Evolutionary conservation across 2,329 filamentous ascomycete genomes (phyloP), one percentile per base, ranked within the genome.

Genomic region (Aspergillus flavus): DNA sequence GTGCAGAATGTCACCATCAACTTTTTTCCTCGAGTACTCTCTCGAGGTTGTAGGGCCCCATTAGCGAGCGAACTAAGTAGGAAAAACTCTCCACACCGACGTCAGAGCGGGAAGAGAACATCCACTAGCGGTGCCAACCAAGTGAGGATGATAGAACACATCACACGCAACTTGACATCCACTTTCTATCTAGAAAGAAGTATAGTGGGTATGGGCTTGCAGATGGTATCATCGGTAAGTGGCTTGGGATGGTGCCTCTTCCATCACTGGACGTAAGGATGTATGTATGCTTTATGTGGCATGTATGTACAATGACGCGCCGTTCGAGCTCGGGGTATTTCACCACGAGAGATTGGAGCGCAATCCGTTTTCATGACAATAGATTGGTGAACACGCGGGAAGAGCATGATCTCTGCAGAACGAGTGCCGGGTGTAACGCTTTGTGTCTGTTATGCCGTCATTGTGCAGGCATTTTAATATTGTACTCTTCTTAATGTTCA

Each of bases 381-480:
- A 26, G 7, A 6, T 43, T 53, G 46, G 36, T 21, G 34, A 43
- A 59, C 50, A 57, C 46, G 54, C 46, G 59, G 41, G 59, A 59
- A 19, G 55, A 53, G 39, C 56, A 53, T 57, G 59, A 62, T 62
- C 36, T 26, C 54, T 62, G 60, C 60, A 62, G 60, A 62, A 43
- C 19, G 11, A 23, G 43, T 23, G 36, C 39, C 28, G 46, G 43
- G 43, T 58, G 53, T 30, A 36, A 43, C 34, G 32, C 16, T 28
- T 28, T 19, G n/a, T 23, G 48, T 34, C 14, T 28, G n/a, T 21
- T 6, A 58, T 62, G 54, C 23, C 56, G 60, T 62, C 56, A 62
- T 62, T 50, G 46, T 57, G 56, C 60, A 62, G 58, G 4, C 30
- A 7, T 28, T 14, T 16, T 48, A 21, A 9, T 28, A 9, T 12